Evolutionary conservation across 1,139 yeast species (phyloP).

Genomic region (Debaryomyces coudertii): DNA sequence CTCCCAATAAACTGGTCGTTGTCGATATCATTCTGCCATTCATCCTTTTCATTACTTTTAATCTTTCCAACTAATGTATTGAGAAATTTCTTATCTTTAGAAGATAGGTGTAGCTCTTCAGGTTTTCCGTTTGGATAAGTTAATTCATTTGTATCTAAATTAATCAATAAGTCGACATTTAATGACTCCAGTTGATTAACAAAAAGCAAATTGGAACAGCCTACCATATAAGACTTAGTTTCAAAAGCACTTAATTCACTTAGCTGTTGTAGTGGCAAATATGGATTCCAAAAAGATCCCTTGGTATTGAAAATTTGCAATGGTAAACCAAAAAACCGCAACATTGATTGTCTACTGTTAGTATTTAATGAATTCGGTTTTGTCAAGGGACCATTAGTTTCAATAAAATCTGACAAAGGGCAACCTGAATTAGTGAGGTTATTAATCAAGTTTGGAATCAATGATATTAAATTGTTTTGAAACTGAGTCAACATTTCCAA

Average conservation of each 20-base stretch:
- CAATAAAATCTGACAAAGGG: constrained; percentile 65
- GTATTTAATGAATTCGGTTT: constrained; percentile 76
- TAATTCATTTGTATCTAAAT: constrained; percentile 40
- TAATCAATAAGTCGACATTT: constrained; percentile 49
- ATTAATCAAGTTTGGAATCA: constrained; percentile 77
- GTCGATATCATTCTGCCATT: constrained; percentile 15
- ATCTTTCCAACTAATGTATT: constrained; percentile 37
- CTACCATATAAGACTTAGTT: constrained; percentile 72
- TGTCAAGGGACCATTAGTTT: constrained; percentile 48
- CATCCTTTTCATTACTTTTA: constrained; percentile 10
- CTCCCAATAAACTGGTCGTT: constrained; percentile 58
- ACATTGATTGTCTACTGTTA: constrained; percentile 74
- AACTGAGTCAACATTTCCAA: constrained; percentile 79
- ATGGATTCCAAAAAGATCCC: constrained; percentile 91
- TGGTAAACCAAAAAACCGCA: constrained; percentile 86
- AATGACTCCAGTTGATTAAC: constrained; percentile 65
- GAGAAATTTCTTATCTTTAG: constrained; percentile 77
- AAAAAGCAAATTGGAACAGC: constrained; percentile 84
- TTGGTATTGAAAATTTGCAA: constrained; percentile 77
- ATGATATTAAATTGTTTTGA: constrained; percentile 70
- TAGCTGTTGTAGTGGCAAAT: constrained; percentile 87
- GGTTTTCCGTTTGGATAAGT: constrained; percentile 51
- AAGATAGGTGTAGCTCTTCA: constrained; percentile 54
- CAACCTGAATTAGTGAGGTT: constrained; percentile 80
- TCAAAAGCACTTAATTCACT: constrained; percentile 64